phyloP scores from a whole-genome alignment of 2,329 filamentous ascomycete genomes.

The Coniochaeta hoffmannii region DNA sequence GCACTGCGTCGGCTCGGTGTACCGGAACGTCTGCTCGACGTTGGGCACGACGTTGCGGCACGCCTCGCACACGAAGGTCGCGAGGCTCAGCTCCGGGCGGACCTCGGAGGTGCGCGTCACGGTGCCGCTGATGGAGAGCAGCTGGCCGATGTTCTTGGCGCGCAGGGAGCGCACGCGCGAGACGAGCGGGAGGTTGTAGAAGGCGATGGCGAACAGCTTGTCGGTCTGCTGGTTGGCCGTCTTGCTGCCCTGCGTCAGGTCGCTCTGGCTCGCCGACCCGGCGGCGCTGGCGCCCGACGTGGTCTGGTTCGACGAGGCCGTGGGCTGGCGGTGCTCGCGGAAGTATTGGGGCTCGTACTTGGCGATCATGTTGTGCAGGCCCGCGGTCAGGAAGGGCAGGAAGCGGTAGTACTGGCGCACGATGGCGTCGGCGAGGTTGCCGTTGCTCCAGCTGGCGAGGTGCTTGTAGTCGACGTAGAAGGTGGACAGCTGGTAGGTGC shows the following conservation, averaged over 20 bases:
- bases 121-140: constrained; percentile 93
- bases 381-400: constrained; percentile 81
- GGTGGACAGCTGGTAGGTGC: constrained; percentile 68
- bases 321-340: constrained; percentile 80
- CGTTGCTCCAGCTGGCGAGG: constrained; percentile 67
- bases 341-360: constrained; percentile 95
- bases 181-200: constrained; percentile 86
- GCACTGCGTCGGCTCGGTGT: constrained; percentile 93
- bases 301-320: constrained; percentile 63
- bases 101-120: constrained; percentile 97
- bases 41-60: constrained; percentile 82
- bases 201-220: constrained; percentile 87
- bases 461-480: constrained; percentile 86
- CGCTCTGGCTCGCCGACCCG: constrained; percentile 55
- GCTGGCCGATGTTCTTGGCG: constrained; percentile 82
- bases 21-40: constrained; percentile 94
- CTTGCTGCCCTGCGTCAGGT: constrained; percentile 53
- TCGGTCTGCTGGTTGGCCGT: constrained; percentile 93
- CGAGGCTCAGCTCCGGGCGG: constrained; percentile 82
- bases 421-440: constrained; percentile 76
- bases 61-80: constrained; percentile 84
- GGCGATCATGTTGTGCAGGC: constrained; percentile 85
- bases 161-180: constrained; percentile 80
- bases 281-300: constrained; percentile 59
- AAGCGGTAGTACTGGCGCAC: constrained; percentile 92